Evolutionary conservation across 1,284 basidiomycete species (phyloP).

Genomic region (Sparassis latifolia): DNA sequence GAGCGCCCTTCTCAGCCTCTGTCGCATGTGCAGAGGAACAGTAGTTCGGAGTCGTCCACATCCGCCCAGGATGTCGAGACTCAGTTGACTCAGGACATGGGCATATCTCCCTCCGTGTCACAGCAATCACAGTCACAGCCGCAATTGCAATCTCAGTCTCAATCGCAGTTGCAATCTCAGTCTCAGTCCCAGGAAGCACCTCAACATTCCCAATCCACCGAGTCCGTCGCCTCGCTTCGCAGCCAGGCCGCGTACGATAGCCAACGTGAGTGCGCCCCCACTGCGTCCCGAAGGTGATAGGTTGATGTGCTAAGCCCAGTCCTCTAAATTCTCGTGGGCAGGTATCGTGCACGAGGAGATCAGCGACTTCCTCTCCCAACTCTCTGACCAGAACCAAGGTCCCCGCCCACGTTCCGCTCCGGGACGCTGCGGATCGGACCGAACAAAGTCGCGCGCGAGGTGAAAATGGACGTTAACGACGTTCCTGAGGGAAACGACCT

Average conservation of each 20-base stretch:
- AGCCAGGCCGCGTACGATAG: not conserved
- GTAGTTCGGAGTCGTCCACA: conserved; percentile 3
- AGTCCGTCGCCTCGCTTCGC: not conserved
- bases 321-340: no score
- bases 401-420: not conserved
- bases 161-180: not conserved
- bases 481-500: not conserved
- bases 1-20: not conserved
- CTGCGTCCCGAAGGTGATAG: no score
- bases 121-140: no score
- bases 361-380: no score
- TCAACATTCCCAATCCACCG: conserved; percentile 6
- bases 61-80: conserved; percentile 16
- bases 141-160: not conserved
- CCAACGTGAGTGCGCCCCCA: no score
- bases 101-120: not conserved
- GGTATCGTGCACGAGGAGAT: no score
- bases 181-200: not conserved
- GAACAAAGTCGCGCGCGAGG: not conserved
- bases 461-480: not conserved
- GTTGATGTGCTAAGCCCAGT: no score
- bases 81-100: conserved; percentile 12
- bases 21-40: not conserved
- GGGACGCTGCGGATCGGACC: not conserved
- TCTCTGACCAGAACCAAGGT: no score